A percentile compares a stretch with the other conserved stretches of the same genome.
Evolutionary conservation across 345 rosid genomes (phyloP).

Genomic region (Trapa incisa): DNA sequence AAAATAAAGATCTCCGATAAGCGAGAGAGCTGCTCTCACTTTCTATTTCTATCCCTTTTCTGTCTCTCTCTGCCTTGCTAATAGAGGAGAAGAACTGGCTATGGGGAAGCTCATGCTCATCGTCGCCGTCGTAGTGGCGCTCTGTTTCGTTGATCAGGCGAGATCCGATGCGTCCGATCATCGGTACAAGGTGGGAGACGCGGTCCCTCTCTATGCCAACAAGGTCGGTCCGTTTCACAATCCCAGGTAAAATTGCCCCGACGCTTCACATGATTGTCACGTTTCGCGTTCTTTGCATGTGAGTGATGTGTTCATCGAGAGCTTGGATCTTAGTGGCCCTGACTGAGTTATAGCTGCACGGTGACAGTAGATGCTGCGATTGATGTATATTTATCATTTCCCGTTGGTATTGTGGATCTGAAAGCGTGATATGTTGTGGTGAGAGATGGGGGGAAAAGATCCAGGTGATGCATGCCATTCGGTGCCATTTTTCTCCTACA

Average conservation of each 20-base stretch:
- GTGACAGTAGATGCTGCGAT: neutral
- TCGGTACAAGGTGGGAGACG: constrained; percentile 39
- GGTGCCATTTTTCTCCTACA: neutral
- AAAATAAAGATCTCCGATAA: neutral
- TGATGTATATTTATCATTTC: neutral
- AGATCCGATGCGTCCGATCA: constrained; percentile 42
- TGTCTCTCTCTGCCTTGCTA: neutral
- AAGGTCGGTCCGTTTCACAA: constrained; percentile 63
- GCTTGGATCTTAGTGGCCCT: constrained; percentile 6
- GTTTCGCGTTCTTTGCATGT: neutral
- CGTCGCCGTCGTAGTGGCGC: constrained; percentile 11
- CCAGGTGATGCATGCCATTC: neutral
- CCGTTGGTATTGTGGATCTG: neutral
- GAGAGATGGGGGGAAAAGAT: neutral
- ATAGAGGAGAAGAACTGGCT: constrained; percentile 3
- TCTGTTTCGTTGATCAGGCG: constrained; percentile 1
- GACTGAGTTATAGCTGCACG: neutral
- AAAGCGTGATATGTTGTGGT: no score
- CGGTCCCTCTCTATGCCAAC: constrained; percentile 48
- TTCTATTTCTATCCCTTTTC: neutral
- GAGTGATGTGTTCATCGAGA: neutral
- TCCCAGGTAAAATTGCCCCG: constrained; percentile 27
- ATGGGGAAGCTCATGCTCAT: constrained; percentile 8
- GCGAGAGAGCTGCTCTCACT: neutral
- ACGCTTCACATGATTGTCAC: neutral